These are phyloP conservation scores for Colletotrichum acutatum DNA, from an alignment of 2,329 filamentous ascomycete species.

Conservation along the genomic window DNA sequence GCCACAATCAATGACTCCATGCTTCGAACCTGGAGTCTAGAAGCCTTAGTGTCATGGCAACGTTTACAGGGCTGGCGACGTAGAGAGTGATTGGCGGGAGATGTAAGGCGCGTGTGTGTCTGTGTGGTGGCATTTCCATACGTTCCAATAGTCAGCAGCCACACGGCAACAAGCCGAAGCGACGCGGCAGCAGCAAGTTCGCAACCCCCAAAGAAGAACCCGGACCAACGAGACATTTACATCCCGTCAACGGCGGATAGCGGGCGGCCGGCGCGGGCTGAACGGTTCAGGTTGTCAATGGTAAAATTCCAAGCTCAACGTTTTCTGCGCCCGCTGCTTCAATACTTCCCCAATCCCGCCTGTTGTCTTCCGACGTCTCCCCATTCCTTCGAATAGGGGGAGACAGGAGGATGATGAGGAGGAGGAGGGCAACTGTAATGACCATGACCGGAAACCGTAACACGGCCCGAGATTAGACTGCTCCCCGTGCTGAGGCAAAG, in stretches of 20 bases:
- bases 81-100: neutral
- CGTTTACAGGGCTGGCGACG: constrained; percentile 22
- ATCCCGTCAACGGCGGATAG: constrained; percentile 2
- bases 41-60: constrained; percentile 24
- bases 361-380: neutral
- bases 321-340: constrained; percentile 10
- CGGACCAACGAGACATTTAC: neutral
- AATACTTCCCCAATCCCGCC: neutral
- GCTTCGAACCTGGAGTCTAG: constrained; percentile 18
- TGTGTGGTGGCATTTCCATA: constrained; percentile 13
- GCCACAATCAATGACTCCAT: constrained; percentile 11
- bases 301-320: neutral
- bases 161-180: constrained; percentile 29
- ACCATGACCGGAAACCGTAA: constrained; percentile 7
- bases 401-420: no score
- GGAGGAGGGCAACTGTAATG: neutral
- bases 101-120: constrained; percentile 1
- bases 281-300: neutral
- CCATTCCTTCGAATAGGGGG: neutral
- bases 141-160: constrained; percentile 33
- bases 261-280: neutral
- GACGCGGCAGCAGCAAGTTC: neutral
- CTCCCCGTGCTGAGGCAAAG: constrained; percentile 27
- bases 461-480: constrained; percentile 17
- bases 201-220: neutral